Evolutionary conservation across 257 asterid genomes (phyloP).

Genomic region (Hygrophila difformis): DNA sequence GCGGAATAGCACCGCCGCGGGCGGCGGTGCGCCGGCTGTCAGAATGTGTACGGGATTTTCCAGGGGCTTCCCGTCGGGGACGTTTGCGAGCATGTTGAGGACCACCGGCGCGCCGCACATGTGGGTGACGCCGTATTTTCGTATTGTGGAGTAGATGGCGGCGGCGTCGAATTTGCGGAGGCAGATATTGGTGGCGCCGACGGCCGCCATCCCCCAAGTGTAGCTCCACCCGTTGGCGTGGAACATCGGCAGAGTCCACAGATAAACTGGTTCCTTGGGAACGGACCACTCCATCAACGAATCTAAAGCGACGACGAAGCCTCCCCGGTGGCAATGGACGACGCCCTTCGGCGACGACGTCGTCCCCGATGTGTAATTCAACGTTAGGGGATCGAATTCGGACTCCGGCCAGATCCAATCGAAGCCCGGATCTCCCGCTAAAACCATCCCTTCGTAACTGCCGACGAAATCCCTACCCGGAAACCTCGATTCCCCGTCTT

Average conservation of each 20-base stretch:
- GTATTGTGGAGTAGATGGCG: slow-evolving; percentile 50
- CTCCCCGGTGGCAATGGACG: slow-evolving; percentile 83
- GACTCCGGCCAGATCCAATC: slow-evolving; percentile 28
- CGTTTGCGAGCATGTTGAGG: slow-evolving; percentile 54
- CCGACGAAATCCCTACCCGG: no score
- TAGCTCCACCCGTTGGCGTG: slow-evolving; percentile 97
- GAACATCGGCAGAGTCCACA: slow-evolving; percentile 96
- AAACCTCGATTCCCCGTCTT: no score
- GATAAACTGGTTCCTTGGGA: slow-evolving; percentile 61
- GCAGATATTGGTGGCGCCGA: slow-evolving; percentile 85
- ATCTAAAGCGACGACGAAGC: slow-evolving; percentile 62
- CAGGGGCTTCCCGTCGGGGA: slow-evolving; percentile 13
- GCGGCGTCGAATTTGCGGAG: slow-evolving; percentile 56
- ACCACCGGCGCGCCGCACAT: slow-evolving; percentile 88
- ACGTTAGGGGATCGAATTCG: slow-evolving; percentile 75
- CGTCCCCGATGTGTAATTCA: slow-evolving; percentile 83
- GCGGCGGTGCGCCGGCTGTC: slow-evolving; percentile 91
- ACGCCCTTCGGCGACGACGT: slow-evolving; percentile 85
- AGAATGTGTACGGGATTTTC: slow-evolving; percentile 50
- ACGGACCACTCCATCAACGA: slow-evolving; percentile 65
- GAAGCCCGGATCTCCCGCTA: slow-evolving; percentile 37
- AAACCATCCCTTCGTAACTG: slow-evolving; percentile 43
- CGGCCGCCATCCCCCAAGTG: slow-evolving; percentile 86
- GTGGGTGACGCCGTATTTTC: slow-evolving; percentile 56
- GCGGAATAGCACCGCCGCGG: slow-evolving; percentile 43